Conservation (phyloP, 768 basidiomycete species). For the Symmetrospora coprosmae region DNA sequence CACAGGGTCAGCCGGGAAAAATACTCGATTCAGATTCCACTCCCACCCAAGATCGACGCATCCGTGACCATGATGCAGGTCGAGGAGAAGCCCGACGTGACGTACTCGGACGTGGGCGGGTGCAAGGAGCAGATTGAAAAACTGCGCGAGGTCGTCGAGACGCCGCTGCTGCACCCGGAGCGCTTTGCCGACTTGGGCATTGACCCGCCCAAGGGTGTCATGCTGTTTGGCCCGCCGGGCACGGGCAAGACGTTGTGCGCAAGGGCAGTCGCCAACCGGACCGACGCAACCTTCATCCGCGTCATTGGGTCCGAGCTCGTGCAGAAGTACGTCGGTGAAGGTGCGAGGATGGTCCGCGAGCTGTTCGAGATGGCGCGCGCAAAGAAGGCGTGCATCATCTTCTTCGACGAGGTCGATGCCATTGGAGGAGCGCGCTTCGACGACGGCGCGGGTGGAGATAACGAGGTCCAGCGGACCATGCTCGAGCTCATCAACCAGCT, state of each 20-base stretch:
- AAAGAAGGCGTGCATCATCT: conserved; percentile 99
- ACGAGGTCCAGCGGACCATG: conserved; percentile 98
- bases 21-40: conserved; percentile 96
- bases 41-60: conserved; percentile 97
- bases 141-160: conserved; percentile 92
- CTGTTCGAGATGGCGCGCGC: conserved; percentile 97
- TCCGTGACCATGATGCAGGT: conserved; percentile 99
- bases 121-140: conserved; percentile 99
- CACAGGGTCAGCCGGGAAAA: conserved; percentile 80
- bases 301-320: conserved; percentile 98
- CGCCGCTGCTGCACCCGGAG: conserved; percentile 93
- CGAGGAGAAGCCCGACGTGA: conserved; percentile 95
- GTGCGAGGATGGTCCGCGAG: conserved; percentile 95
- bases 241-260: conserved; percentile 98
- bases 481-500: conserved; percentile 96
- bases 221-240: conserved; percentile 87
- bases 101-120: conserved; percentile 92
- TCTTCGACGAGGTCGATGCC: conserved; percentile 97
- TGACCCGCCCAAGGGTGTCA: conserved; percentile 94
- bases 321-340: conserved; percentile 99
- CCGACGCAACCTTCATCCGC: conserved; percentile 96
- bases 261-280: conserved; percentile 92
- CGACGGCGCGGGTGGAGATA: conserved; percentile 96
- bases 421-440: conserved; percentile 96
- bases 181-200: conserved; percentile 95